These are phyloP conservation scores for Epicoccum sorghinum DNA, from an alignment of 2,329 filamentous ascomycete species.

Conservation along the genomic window DNA sequence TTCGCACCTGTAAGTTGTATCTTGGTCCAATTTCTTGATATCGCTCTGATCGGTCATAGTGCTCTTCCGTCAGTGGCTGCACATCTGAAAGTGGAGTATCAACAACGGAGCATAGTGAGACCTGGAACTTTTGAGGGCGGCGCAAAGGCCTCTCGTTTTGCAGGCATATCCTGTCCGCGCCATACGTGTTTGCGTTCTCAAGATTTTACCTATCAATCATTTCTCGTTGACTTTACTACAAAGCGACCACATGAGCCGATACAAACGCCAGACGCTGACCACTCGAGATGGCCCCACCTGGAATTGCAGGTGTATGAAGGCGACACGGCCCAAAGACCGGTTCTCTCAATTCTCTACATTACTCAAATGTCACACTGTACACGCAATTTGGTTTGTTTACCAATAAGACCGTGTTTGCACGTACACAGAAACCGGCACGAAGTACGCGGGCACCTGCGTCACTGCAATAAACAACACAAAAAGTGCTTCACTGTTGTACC, in stretches of 20 bases:
- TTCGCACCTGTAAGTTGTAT: no score
- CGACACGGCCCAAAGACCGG: not conserved
- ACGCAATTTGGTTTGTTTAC: constrained; percentile 2
- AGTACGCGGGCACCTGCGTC: constrained; percentile 4
- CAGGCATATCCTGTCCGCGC: no score
- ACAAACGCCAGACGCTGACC: not conserved
- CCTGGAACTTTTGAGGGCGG: no score
- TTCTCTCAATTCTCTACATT: not conserved
- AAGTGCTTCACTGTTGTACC: constrained; percentile 13
- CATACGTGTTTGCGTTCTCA: no score
- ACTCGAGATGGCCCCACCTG: not conserved
- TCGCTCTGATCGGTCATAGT: no score
- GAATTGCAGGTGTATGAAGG: not conserved
- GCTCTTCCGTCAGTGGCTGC: no score
- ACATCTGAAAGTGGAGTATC: no score
- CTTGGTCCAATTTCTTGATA: no score
- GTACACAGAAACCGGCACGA: constrained; percentile 10
- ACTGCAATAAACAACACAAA: constrained; percentile 17
- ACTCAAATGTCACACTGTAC: not conserved
- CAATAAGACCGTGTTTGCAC: constrained; percentile 6
- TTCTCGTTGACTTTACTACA: not conserved
- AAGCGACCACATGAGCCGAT: not conserved
- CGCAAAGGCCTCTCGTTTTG: no score
- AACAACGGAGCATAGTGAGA: no score
- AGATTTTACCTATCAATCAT: no score